These are phyloP conservation scores for Botryotinia globosa DNA, from an alignment of 2,329 filamentous ascomycete species.

Conservation along the genomic window DNA sequence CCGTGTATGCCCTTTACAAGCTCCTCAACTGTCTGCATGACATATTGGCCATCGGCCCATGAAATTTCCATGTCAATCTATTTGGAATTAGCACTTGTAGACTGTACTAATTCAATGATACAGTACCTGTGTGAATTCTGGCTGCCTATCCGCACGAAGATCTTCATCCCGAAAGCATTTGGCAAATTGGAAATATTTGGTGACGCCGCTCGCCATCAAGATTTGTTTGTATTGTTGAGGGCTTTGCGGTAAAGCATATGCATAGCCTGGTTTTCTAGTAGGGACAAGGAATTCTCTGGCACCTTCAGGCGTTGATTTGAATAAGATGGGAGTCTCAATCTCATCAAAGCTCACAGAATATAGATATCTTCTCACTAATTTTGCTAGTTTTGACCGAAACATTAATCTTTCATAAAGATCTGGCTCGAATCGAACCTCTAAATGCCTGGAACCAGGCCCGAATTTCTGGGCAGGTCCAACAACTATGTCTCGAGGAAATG, in stretches of 20 bases:
- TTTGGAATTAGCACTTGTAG: slow-evolving; percentile 16
- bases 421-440: slow-evolving; percentile 77
- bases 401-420: slow-evolving; percentile 64
- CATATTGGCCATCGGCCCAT: slow-evolving; percentile 69
- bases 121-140: slow-evolving; percentile 85
- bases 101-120: neutral
- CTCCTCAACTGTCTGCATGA: slow-evolving; percentile 52
- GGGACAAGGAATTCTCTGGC: slow-evolving; percentile 94
- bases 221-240: slow-evolving; percentile 99
- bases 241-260: slow-evolving; percentile 91
- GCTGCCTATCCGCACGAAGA: slow-evolving; percentile 84
- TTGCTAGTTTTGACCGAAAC: slow-evolving; percentile 62
- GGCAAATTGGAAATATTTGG: slow-evolving; percentile 86
- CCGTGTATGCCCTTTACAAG: slow-evolving; percentile 33
- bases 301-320: slow-evolving; percentile 96
- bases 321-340: slow-evolving; percentile 88
- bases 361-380: slow-evolving; percentile 46
- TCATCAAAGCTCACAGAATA: slow-evolving; percentile 43
- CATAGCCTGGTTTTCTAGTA: slow-evolving; percentile 69
- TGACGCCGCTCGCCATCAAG: slow-evolving; percentile 85
- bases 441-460: slow-evolving; percentile 69
- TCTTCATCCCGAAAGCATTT: slow-evolving; percentile 96
- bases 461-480: slow-evolving; percentile 71
- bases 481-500: slow-evolving; percentile 72
- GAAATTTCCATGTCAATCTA: slow-evolving; percentile 92